phyloP scores from a whole-genome alignment of 768 basidiomycete species.

The Tricholoma sp. region DNA sequence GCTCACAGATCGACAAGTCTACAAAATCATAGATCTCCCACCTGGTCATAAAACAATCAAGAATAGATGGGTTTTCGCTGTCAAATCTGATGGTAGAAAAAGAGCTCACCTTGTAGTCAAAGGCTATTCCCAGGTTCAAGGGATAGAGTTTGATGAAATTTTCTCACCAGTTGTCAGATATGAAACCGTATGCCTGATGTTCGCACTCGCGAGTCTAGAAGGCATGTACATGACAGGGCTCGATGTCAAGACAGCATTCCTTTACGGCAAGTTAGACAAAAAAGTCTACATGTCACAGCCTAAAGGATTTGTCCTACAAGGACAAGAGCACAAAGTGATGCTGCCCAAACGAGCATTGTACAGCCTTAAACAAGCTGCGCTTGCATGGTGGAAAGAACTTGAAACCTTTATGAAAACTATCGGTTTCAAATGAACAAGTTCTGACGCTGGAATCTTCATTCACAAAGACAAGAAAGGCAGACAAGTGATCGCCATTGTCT shows the following conservation, averaged over 20 bases:
- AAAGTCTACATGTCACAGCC: constrained; percentile 13
- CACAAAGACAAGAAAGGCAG: constrained; percentile 2
- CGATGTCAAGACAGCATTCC: constrained; percentile 6
- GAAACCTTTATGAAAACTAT: not conserved
- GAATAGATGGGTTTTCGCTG: too few species aligned
- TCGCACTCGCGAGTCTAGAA: too few species aligned
- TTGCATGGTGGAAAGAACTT: constrained; percentile 9
- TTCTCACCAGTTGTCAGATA: too few species aligned
- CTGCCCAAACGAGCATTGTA: constrained; percentile 5
- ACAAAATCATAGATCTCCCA: too few species aligned
- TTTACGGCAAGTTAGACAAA: constrained; percentile 11
- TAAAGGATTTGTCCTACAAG: constrained; percentile 4
- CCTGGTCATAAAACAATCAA: too few species aligned
- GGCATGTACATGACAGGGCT: too few species aligned
- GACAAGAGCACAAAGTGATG: not conserved
- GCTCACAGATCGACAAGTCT: too few species aligned
- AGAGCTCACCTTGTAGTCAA: too few species aligned
- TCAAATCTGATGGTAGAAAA: too few species aligned
- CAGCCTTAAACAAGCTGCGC: constrained; percentile 8
- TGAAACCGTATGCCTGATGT: too few species aligned
- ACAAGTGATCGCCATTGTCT: constrained; percentile 3
- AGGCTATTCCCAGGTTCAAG: too few species aligned
- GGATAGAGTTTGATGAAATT: too few species aligned
- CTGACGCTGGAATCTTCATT: constrained; percentile 5
- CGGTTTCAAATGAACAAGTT: constrained; percentile 5